Evolutionary conservation across 192 early-diverging fungal genomes (phyloP), one percentile per base, ranked within the genome.

Genomic region (Helicostylum pulchrum): DNA sequence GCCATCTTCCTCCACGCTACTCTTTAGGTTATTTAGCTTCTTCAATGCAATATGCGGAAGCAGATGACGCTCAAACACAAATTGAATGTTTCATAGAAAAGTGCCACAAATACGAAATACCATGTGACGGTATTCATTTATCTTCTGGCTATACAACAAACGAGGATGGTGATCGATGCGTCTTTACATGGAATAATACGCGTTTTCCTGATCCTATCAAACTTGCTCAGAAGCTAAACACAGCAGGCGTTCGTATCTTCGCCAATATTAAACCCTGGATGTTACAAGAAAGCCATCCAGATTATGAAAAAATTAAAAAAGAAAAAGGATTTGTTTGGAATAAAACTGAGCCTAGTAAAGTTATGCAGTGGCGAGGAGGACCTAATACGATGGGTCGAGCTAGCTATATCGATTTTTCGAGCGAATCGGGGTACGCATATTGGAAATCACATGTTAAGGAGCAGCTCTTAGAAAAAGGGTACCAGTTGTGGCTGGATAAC

Each of bases 221-320:
- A 20, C 45, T 86, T 44, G 71, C 75, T n/a, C 36, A 54, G 9
- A 55, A 53, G 5, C 47, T 83, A 14, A 46, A 66, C 6, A 56
- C 69, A 3, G 64, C 70, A 10, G 85, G 85, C 7, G 80, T 86
- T n/a, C 66, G 71, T 11, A 57, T 81, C 2, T 79, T 80, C 39
- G 83, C 85, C 31, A 87, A 87, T 55, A 68, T 87, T 20, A 87
- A 87, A 45, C 85, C 85, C 14, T 87, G 85, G 85, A 59, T 87
- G 3, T 64, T 87, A 7, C 57, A 47, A 17, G 53, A 60, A 3
- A 59, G 56, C 2, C 85, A 87, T 67, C 85, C 85, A 10, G 59
- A 77, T 2, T 87, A 86, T 34, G 19, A 78, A 17, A 7, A 64
- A n/a, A 54, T 81, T 17, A 26, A 56, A 9, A 53, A 57, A 0